Evolutionary conservation across 2,329 filamentous ascomycete species (phyloP).

Genomic region (Keithomyces neogunnii): DNA sequence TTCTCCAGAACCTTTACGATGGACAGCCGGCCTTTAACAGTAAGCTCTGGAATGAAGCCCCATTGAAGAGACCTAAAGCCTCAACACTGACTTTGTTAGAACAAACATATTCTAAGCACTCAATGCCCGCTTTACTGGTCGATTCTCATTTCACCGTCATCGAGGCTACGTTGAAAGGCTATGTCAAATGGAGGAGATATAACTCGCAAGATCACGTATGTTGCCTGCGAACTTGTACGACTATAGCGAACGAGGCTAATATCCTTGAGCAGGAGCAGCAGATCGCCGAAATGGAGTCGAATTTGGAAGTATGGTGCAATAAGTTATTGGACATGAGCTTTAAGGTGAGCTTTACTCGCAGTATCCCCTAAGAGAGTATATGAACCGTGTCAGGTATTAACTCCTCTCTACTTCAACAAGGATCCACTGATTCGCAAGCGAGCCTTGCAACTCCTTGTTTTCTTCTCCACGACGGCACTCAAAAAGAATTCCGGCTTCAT

Average conservation of each 20-base stretch:
- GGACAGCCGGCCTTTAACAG: slow-evolving; percentile 59
- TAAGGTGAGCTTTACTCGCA: slow-evolving; percentile 35
- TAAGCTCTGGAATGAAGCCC: slow-evolving; percentile 24
- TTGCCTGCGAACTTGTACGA: background rate
- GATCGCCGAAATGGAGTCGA: slow-evolving; percentile 49
- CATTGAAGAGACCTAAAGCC: background rate
- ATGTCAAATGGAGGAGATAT: slow-evolving; percentile 61
- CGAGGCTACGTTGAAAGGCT: slow-evolving; percentile 81
- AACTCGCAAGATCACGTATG: slow-evolving; percentile 22
- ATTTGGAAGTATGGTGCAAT: slow-evolving; percentile 64
- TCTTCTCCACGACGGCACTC: slow-evolving; percentile 73
- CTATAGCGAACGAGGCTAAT: background rate
- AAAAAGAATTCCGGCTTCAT: slow-evolving; percentile 74
- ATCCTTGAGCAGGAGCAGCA: slow-evolving; percentile 32
- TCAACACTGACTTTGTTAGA: slow-evolving; percentile 23
- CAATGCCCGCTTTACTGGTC: slow-evolving; percentile 64
- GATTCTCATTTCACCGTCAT: slow-evolving; percentile 88
- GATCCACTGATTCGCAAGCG: slow-evolving; percentile 80
- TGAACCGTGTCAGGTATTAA: background rate
- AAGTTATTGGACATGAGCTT: slow-evolving; percentile 62
- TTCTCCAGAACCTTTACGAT: slow-evolving; percentile 68
- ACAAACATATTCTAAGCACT: slow-evolving; percentile 57
- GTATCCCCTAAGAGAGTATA: no score
- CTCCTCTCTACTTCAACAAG: slow-evolving; percentile 18
- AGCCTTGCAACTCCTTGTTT: slow-evolving; percentile 72